These are phyloP conservation scores for Suhomyces emberorum DNA, from an alignment of 805 yeast species.

Conservation along the genomic window DNA sequence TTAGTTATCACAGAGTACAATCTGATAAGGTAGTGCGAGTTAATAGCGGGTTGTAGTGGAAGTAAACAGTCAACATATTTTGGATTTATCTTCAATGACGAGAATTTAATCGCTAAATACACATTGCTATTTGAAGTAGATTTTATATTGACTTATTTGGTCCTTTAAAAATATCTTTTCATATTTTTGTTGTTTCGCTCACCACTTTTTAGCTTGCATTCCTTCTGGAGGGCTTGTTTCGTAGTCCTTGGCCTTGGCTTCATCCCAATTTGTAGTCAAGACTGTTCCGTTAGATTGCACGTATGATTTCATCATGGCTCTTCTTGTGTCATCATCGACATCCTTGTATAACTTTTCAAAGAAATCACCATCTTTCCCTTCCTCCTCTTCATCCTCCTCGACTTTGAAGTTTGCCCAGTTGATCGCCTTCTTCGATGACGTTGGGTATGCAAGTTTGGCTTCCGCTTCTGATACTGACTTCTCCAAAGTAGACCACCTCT, in stretches of 20 bases:
- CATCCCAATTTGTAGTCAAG: constrained; percentile 89
- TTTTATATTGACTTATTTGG: too few species aligned
- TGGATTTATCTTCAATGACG: too few species aligned
- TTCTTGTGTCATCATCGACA: constrained; percentile 81
- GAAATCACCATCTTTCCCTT: constrained; percentile 58
- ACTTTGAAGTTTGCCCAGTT: constrained; percentile 67
- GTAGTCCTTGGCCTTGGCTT: constrained; percentile 64
- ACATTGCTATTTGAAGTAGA: too few species aligned
- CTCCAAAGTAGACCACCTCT: constrained; percentile 58
- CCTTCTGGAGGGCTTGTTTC: constrained; percentile 76
- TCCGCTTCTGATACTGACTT: constrained; percentile 13
- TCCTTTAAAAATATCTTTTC: too few species aligned
- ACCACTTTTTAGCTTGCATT: constrained; percentile 51
- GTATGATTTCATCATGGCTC: constrained; percentile 97
- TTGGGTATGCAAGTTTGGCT: constrained; percentile 45
- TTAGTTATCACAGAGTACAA: too few species aligned
- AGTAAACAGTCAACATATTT: too few species aligned
- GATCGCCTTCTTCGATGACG: constrained; percentile 56
- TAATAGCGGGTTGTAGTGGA: too few species aligned
- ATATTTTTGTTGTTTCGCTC: too few species aligned
- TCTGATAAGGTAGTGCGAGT: too few species aligned
- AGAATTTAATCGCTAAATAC: too few species aligned
- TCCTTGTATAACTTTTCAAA: constrained; percentile 70
- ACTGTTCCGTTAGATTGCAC: constrained; percentile 94
- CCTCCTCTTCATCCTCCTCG: constrained; percentile 39